Evolutionary conservation across 2,329 filamentous ascomycete genomes (phyloP), one percentile per base, ranked within the genome.

Genomic region (Pseudogymnoascus pannorum): DNA sequence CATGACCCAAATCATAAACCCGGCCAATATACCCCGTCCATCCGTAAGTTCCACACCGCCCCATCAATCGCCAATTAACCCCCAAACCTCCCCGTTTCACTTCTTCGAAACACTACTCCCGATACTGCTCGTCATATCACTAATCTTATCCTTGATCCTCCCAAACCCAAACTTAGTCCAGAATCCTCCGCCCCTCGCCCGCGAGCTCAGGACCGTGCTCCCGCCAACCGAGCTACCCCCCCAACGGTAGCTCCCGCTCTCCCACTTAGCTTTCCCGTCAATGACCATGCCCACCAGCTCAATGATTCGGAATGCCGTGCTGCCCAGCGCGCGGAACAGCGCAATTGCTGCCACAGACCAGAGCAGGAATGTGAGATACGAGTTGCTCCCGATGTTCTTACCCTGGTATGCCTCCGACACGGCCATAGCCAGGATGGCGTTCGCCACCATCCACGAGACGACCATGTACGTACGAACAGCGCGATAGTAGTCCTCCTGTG

Each of bases 401-500:
- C 82, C 80, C 51, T 84, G 84, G 75, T 97, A 99, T 2, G 89
- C 86, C 76, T 99, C 94, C 4, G 84, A 89, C 12, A 97, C 87
- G 1, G 88, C 85, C 94, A 99, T 99, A 72, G 91, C 93, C 36
- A 99, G 85, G 63, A 96, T 85, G 3, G 89, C 91, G 73, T 99
- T 99, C 69, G 87, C 85, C 35, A 95, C 82, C 83, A 99, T 91
- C 94, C 94, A 99, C 54, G 87, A 82, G 44, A 96, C 86, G 11
- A 99, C 94, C 87, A 99, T 95, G 85, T 99, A 99, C 0, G 94
- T 99, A 60, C 94, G 87, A 59, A 99, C 94, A 40, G 88, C 91
- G 74, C 92, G 91, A 82, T 99, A 99, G 81, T 99, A 99, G 76
- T 99, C 94, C 75, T 99, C 94, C 74, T 99, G 94, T 75, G 92